Evolutionary conservation across 352 stramenopile genomes (phyloP).

Genomic region (Globisporangium abappressorium): DNA sequence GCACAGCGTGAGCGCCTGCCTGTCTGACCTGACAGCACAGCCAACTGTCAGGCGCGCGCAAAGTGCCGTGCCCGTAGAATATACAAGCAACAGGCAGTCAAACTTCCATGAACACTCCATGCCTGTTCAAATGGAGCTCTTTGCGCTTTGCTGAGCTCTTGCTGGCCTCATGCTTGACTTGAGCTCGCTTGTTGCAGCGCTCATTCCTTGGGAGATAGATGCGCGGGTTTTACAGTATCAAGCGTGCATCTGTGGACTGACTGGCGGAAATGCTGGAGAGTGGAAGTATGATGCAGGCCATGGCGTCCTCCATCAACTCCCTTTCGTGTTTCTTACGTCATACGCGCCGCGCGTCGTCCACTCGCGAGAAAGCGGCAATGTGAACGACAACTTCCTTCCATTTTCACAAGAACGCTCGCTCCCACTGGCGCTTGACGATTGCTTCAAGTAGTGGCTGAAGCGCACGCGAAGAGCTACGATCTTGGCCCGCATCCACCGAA

Average conservation of each 20-base stretch:
- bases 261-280: background rate
- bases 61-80: too few species aligned
- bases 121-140: background rate
- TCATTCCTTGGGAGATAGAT: background rate
- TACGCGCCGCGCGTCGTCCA: conserved; percentile 3
- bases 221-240: background rate
- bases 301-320: background rate
- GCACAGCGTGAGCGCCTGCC: too few species aligned
- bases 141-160: background rate
- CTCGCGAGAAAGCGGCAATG: background rate
- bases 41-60: too few species aligned
- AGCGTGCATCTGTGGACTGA: background rate
- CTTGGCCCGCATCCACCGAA: background rate
- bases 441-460: background rate
- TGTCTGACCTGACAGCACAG: too few species aligned
- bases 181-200: background rate
- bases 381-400: background rate
- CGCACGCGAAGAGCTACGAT: background rate
- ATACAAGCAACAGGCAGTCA: too few species aligned
- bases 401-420: background rate
- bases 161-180: background rate
- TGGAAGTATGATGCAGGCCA: background rate
- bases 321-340: conserved; percentile 7
- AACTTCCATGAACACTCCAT: background rate
- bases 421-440: background rate